Percentiles rank a stretch among this genome's conserved stretches.
Conservation (phyloP, 108 stramenopile genomes). For the Nannochloropsis gaditana region DNA sequence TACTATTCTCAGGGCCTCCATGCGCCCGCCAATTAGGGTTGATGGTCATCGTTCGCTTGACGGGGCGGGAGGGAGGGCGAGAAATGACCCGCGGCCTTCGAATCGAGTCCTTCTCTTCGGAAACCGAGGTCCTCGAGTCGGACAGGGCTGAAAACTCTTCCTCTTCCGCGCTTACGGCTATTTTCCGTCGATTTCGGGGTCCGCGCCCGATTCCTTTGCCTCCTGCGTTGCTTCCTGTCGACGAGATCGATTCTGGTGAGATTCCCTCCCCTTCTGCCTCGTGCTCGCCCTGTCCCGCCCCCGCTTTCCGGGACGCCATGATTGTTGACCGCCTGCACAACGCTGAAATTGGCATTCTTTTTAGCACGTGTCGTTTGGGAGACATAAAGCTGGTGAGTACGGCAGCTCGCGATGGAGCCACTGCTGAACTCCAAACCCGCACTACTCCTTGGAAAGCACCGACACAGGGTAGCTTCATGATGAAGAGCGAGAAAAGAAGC, state of each 20-base stretch:
- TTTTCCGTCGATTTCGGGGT: neutral
- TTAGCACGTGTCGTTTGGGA: neutral
- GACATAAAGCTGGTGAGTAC: neutral
- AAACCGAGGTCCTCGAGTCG: neutral
- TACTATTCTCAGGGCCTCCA: neutral
- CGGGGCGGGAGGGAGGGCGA: neutral
- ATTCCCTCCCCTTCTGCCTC: neutral
- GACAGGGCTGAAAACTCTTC: neutral
- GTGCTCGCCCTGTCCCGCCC: neutral
- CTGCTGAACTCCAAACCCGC: conserved; percentile 16
- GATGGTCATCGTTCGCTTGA: neutral
- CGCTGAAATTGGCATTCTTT: neutral
- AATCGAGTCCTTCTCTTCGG: neutral
- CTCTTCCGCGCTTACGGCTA: conserved; percentile 9
- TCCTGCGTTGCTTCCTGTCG: neutral
- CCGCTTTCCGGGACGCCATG: neutral
- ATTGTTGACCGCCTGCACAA: neutral
- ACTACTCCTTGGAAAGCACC: neutral
- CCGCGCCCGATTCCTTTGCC: neutral
- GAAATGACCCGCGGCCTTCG: neutral
- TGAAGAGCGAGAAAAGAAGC: neutral
- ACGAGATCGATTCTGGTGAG: neutral
- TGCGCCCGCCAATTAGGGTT: neutral
- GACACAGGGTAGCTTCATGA: neutral
- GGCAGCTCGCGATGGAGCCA: neutral